A percentile compares a stretch with the other conserved stretches of the same genome.
These are phyloP conservation scores for Coemansia linderi DNA, from an alignment of 371 early-diverging fungal species.

Conservation along the genomic window DNA sequence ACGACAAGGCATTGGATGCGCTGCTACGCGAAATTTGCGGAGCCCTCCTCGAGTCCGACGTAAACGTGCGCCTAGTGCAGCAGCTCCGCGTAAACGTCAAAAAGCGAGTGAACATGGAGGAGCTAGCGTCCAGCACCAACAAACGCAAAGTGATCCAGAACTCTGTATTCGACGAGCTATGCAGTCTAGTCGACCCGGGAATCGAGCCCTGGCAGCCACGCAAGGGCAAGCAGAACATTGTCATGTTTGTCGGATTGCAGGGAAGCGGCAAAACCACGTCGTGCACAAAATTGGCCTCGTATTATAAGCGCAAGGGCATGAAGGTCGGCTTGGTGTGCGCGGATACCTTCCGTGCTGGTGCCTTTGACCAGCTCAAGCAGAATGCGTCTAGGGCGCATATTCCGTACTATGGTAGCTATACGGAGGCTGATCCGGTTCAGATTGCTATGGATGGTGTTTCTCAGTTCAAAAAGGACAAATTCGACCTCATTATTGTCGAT, in stretches of 20 bases:
- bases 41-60: constrained; percentile 93
- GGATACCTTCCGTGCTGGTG: constrained; percentile 99
- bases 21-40: constrained; percentile 87
- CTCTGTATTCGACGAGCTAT: constrained; percentile 96
- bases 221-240: constrained; percentile 83
- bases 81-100: constrained; percentile 88
- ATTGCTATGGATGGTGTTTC: constrained; percentile 95
- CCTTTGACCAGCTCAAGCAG: constrained; percentile 99
- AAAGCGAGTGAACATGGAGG: constrained; percentile 77
- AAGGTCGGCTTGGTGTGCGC: constrained; percentile 98
- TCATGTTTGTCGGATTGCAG: constrained; percentile 99
- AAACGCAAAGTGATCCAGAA: constrained; percentile 89
- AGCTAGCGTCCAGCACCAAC: constrained; percentile 77
- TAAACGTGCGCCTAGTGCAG: constrained; percentile 90
- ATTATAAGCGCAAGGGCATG: constrained; percentile 97
- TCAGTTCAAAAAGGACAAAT: constrained; percentile 94
- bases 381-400: constrained; percentile 98
- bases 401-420: constrained; percentile 95
- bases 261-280: constrained; percentile 99
- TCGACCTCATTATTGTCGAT: constrained; percentile 99
- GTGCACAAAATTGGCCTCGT: constrained; percentile 97
- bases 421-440: constrained; percentile 94
- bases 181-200: constrained; percentile 91
- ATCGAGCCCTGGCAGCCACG: constrained; percentile 86
- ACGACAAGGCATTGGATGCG: constrained; percentile 87